Percentiles rank a stretch among this genome's conserved stretches.
Evolutionary conservation across 2,329 filamentous ascomycete species (phyloP).

Genomic region (Colletotrichum australisinense): DNA sequence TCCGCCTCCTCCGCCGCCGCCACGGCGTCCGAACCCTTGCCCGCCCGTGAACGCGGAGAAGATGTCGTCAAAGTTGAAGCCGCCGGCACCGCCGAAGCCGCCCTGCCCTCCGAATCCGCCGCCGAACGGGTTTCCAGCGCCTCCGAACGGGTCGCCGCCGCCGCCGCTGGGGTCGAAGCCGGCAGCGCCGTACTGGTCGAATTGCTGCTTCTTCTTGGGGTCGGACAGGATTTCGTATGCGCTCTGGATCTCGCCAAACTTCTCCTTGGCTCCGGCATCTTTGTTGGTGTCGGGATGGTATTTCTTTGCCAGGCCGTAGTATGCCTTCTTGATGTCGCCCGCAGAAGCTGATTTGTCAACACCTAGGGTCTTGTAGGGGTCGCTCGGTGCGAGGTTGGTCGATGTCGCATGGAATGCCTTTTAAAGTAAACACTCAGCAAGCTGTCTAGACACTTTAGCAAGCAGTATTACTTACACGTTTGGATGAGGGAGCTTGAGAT

Average conservation of each 20-base stretch:
- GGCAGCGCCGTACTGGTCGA: constrained; percentile 88
- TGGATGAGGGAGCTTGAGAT: constrained; percentile 39
- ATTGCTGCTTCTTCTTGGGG: constrained; percentile 91
- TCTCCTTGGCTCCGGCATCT: constrained; percentile 91
- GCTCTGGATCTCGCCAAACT: constrained; percentile 90
- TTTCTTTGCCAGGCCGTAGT: constrained; percentile 97
- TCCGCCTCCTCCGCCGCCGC: constrained; percentile 49
- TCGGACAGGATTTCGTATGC: constrained; percentile 96
- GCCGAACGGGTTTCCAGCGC: constrained; percentile 73
- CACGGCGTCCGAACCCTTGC: constrained; percentile 64
- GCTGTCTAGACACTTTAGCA: neutral
- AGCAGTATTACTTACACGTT: constrained; percentile 35
- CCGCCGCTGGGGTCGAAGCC: constrained; percentile 84
- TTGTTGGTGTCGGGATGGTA: constrained; percentile 99
- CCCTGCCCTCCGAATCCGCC: constrained; percentile 68
- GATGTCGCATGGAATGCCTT: constrained; percentile 72
- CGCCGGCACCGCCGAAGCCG: constrained; percentile 77
- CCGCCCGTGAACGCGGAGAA: constrained; percentile 85
- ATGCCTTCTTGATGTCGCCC: constrained; percentile 96
- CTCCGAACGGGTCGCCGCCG: constrained; percentile 69
- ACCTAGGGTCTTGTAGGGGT: constrained; percentile 90
- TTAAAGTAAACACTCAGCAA: constrained; percentile 3
- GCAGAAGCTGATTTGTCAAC: constrained; percentile 84
- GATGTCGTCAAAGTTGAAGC: constrained; percentile 96
- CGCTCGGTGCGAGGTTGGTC: constrained; percentile 65